Evolutionary conservation across 2,329 filamentous ascomycete species (phyloP), one percentile per base, ranked within the genome.

Genomic region (Cladorrhinum sp.): DNA sequence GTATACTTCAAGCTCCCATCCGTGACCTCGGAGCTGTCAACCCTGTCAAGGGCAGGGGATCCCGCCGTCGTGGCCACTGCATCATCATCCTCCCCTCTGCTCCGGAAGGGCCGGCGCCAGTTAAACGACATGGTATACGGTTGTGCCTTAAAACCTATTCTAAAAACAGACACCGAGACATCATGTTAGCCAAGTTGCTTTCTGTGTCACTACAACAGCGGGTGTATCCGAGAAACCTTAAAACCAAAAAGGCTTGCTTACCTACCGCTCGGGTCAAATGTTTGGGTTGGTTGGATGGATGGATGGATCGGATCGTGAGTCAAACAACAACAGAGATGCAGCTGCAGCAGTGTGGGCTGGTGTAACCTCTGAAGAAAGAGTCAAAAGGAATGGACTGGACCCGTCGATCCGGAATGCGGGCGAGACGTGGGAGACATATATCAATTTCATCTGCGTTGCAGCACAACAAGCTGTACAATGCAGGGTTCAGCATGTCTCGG

Each of bases 1-100:
- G 65, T 66, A 55, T 67, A 68, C 28, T 66, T 55, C 18, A 69
- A 65, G 52, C 63, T 68, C 28, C 67, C 66, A 33, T 68, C 66
- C 23, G 63, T 63, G 16, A 69, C 58, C 50, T 66, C 65, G 49
- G 39, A 52, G 33, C 39, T 52, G 20, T 58, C 60, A 26, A 57
- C 54, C 18, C 54, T 33, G n/a, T 8, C 12, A 14, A 30, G 20
- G 1, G 36, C n/a, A 12, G 30, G 21, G 7, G 14, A 28, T 28
- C 26, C n/a, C 24, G 9, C 10, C 26, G 26, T 18, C 10, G 33
- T 39, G 4, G 12, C 24, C 14, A 48, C 52, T 10, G 2, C 51
- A 49, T 33, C 26, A 26, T 36, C 58, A 5, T 56, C 46, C 21
- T 23, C 26, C 26, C 9, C 26, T 28, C 26, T 39, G 54, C 28